Base-by-base conservation (phyloP, 2,329 filamentous ascomycete species). In the Phialemoniopsis sp. region DNA sequence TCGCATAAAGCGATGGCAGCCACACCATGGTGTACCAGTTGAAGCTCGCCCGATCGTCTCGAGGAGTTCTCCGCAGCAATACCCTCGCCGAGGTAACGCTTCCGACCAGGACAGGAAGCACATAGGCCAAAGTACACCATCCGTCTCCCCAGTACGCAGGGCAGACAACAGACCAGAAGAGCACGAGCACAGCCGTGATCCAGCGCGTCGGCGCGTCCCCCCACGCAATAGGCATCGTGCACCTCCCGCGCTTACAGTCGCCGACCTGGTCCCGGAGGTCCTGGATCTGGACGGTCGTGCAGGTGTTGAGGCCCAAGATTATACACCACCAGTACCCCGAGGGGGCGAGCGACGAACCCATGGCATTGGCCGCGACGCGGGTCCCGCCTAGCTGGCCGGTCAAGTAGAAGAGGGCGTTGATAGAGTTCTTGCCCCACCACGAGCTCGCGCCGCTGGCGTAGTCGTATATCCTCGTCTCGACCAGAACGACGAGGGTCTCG, bases 401-500 rank as follows among this genome's bases (percentile, higher is more conserved):
- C 3, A 31, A 31, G 33, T 45, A 50, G 17, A 37, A 45, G 13
- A 50, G 21, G 9, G 49, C 42, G 19, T 46, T 50, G 29, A 53
- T 42, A 10, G 44, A 26, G 29, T 49, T 43, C 26, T 40, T 51
- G 5, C 60, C 91, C 52, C 46, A 58, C 54, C 43, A 48, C 46
- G 43, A 21, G 18, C 59, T 53, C 6, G 46, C 46, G 45, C 48
- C 58, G 4, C 49, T 44, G 2, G 60, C 55, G 31, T 70, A 65
- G 41, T 70, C 70, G 47, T 70, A 70, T 37, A 63, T 46, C 55
- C 59, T 65, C 0, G 55, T 60, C 38, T 60, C 32, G 12, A 56
- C 18, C 34, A 59, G 36, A 19, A 68, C 44, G n/a, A 59, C 19
- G 2, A 51, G 34, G 21, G 54, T 48, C 43, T 64, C 49, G 26